A percentile compares a stretch with the other conserved stretches of the same genome.
Evolutionary conservation across 2,329 filamentous ascomycete genomes (phyloP).

Genomic region (Elsinoe batatas): DNA sequence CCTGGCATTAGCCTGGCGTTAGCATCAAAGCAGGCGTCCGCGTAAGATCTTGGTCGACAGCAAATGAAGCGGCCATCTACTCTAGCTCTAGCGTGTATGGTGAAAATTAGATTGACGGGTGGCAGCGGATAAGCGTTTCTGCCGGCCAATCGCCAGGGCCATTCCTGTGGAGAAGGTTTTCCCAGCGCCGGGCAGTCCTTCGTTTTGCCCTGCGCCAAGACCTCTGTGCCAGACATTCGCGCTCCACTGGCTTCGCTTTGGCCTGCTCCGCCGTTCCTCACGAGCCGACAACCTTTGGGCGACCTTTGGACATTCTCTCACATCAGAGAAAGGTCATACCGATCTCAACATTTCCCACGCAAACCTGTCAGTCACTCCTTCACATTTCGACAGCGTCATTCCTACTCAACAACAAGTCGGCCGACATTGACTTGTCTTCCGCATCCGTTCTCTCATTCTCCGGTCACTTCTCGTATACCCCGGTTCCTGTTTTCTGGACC

Average conservation of each 20-base stretch:
- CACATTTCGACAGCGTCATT: conserved; percentile 1
- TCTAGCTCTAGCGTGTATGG: neutral
- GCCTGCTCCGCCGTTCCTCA: neutral
- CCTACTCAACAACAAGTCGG: neutral
- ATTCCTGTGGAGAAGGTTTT: neutral
- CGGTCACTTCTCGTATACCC: neutral
- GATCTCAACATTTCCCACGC: neutral
- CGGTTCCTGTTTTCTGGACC: neutral
- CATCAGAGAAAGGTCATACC: neutral
- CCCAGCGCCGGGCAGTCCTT: too few species aligned
- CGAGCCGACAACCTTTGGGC: neutral
- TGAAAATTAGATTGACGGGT: conserved; percentile 9
- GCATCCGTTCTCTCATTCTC: neutral
- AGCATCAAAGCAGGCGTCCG: conserved; percentile 1
- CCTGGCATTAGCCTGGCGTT: neutral
- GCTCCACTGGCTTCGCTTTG: too few species aligned
- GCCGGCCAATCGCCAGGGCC: neutral
- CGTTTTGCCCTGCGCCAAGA: too few species aligned
- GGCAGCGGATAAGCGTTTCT: conserved; percentile 8
- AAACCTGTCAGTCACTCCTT: conserved; percentile 9
- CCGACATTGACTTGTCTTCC: conserved; percentile 6
- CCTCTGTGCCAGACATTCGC: too few species aligned
- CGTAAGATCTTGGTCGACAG: conserved; percentile 8
- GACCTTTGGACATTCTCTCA: neutral
- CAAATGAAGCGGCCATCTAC: neutral